Base-by-base conservation (phyloP, 2,329 filamentous ascomycete genomes). In the Shiraia sp. region DNA sequence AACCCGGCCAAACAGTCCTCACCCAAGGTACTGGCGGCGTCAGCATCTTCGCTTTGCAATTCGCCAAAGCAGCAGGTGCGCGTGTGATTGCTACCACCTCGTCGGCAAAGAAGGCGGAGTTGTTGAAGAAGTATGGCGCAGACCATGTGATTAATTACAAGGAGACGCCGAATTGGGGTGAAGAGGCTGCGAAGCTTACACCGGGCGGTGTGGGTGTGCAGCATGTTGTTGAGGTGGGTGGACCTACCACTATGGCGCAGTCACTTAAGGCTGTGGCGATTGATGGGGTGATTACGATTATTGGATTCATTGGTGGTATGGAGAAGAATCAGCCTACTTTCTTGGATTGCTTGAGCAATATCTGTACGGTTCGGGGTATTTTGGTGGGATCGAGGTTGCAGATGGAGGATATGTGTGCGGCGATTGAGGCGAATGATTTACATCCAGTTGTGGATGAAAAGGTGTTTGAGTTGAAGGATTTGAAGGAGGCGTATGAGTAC, bases 21-120 rank as follows among this genome's bases (percentile, higher is more conserved):
- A 83, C 83, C 1, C 82, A 87, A 66, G 85, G 85, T n/a, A 87
- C 83, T 0, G 85, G 85, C 14, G 85, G 85, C 43, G 85, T 88
- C 6, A 80, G 77, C 48, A 75, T 87, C 45, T 86, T 86, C 44
- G 84, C 78, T 3, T 64, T 87, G n/a, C 84, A 72, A 47, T 76
- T 78, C 45, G 75, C 75, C 22, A 75, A 75, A 42, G 77, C 79
- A 0, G 74, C 74, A 0, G 80, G 79, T 19, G 80, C 79, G 0
- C 73, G 62, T 6, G 79, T 83, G 36, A 80, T 83, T 40, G 77
- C 80, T 0, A 83, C 80, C 0, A 83, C 79, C 0, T 79, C 76
- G 1, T 76, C 74, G 0, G 55, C 65, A 0, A 65, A 67, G 2
- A 83, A 83, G 61, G 74, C 66, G 3, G 70, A 75, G 19, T 59